Conservation (phyloP, 2,329 filamentous ascomycete species). For the Botrytis fragariae region DNA sequence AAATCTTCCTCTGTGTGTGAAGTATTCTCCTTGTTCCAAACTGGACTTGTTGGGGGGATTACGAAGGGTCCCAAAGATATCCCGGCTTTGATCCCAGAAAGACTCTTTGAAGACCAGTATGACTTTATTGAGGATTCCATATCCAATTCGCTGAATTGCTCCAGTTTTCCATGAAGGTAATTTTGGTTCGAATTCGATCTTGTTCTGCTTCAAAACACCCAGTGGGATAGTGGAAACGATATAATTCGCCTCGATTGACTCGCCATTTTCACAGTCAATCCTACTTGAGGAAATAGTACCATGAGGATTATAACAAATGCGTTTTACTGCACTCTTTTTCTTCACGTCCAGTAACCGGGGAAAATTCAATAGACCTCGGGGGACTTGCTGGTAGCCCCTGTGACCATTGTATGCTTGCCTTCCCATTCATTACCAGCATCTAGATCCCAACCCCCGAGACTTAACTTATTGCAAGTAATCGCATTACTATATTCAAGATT, state of each 20-base stretch:
- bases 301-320: slow-evolving; percentile 61
- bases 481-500: slow-evolving; percentile 98
- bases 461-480: slow-evolving; percentile 80
- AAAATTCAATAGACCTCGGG: slow-evolving; percentile 77
- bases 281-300: slow-evolving; percentile 49
- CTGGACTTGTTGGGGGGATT: slow-evolving; percentile 68
- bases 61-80: slow-evolving; percentile 91
- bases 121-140: slow-evolving; percentile 93
- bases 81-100: slow-evolving; percentile 86
- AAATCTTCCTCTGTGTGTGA: slow-evolving; percentile 78
- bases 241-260: slow-evolving; percentile 76
- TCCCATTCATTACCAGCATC: slow-evolving; percentile 98
- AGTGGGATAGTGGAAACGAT: slow-evolving; percentile 89
- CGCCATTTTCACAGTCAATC: slow-evolving; percentile 76
- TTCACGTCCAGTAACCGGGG: slow-evolving; percentile 76
- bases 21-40: slow-evolving; percentile 76
- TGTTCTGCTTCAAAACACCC: slow-evolving; percentile 83
- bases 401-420: slow-evolving; percentile 85
- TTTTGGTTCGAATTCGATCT: slow-evolving; percentile 81
- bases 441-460: slow-evolving; percentile 90
- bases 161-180: slow-evolving; percentile 84
- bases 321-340: slow-evolving; percentile 69
- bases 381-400: slow-evolving; percentile 94
- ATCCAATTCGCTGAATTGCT: slow-evolving; percentile 81
- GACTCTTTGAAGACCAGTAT: slow-evolving; percentile 82